Evolutionary conservation across 257 asterid species (phyloP).

Genomic region (Cinchona pubescens): DNA sequence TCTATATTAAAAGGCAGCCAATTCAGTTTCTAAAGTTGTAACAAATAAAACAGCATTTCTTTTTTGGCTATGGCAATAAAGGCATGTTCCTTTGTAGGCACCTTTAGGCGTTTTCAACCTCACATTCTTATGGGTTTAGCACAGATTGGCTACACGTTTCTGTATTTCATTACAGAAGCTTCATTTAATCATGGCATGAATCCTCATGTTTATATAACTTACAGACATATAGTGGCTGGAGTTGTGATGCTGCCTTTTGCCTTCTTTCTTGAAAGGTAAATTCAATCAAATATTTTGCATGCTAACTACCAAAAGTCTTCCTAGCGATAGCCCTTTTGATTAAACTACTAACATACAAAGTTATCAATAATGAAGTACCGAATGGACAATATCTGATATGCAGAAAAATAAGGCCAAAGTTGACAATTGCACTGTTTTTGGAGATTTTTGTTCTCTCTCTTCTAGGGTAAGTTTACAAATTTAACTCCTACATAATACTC

Average conservation of each 20-base stretch:
- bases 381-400: conserved; percentile 4
- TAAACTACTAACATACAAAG: not conserved
- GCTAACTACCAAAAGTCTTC: not conserved
- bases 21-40: not conserved
- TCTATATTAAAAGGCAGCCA: conserved; percentile 14
- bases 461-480: conserved; percentile 45
- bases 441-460: conserved; percentile 60
- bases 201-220: conserved; percentile 64
- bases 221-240: conserved; percentile 54
- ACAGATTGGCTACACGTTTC: conserved; percentile 52
- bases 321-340: not conserved
- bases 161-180: conserved; percentile 68
- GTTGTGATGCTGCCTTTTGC: conserved; percentile 60
- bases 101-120: conserved; percentile 48
- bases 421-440: conserved; percentile 45
- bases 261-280: conserved; percentile 62
- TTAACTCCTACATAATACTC: not conserved
- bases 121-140: conserved; percentile 62
- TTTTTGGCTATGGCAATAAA: conserved; percentile 25
- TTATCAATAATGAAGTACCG: not conserved
- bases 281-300: not conserved
- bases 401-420: conserved; percentile 62
- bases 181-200: conserved; percentile 79
- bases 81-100: not conserved
- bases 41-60: not conserved